Conservation (phyloP, 805 yeast species). For the Metschnikowia continentalis region DNA sequence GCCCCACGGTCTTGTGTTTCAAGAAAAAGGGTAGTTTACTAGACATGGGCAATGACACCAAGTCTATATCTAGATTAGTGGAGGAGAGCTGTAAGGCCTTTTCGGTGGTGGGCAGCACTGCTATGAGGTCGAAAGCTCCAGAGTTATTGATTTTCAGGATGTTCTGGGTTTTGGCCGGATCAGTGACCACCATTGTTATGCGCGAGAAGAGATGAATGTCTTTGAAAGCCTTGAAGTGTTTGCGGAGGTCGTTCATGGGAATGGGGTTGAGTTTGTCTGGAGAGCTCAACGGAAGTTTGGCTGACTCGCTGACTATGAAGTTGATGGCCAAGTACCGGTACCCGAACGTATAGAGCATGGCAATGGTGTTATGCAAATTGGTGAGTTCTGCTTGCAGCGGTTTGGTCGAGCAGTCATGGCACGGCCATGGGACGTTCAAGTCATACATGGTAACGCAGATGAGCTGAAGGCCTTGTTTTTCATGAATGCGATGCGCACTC, state of each 20-base stretch:
- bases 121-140: constrained; percentile 64
- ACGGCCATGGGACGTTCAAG: constrained; percentile 74
- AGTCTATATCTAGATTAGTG: constrained; percentile 72
- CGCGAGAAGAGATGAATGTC: constrained; percentile 54
- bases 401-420: constrained; percentile 39
- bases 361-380: constrained; percentile 45
- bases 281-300: constrained; percentile 48
- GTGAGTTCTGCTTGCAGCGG: constrained; percentile 42
- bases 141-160: constrained; percentile 42
- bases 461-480: not conserved
- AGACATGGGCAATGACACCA: constrained; percentile 68
- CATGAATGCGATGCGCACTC: constrained; percentile 6
- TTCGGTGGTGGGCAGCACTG: constrained; percentile 78
- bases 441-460: constrained; percentile 39
- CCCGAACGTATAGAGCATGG: constrained; percentile 56
- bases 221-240: constrained; percentile 22
- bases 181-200: constrained; percentile 71
- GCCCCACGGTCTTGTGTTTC: constrained; percentile 78
- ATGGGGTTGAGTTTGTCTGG: constrained; percentile 45
- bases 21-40: constrained; percentile 68
- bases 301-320: constrained; percentile 48
- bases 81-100: constrained; percentile 73
- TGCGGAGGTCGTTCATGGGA: constrained; percentile 31
- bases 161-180: constrained; percentile 70
- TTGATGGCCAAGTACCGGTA: constrained; percentile 78